These are phyloP conservation scores for Mallotus japonicus DNA, from an alignment of 441 rosid species.

Conservation along the genomic window DNA sequence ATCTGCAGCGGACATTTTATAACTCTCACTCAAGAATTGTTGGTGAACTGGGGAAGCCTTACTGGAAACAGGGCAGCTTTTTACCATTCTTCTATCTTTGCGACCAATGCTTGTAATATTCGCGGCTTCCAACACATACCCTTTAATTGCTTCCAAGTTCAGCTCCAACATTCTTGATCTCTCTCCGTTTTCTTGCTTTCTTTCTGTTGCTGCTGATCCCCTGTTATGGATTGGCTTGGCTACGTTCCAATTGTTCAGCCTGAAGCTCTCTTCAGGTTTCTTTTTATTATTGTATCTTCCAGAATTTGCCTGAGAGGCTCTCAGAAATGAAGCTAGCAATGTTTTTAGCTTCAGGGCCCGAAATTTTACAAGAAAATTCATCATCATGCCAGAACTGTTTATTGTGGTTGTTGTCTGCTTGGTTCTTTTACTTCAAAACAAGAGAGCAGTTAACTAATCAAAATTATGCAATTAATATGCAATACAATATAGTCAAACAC, in stretches of 20 bases:
- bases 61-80: constrained; percentile 14
- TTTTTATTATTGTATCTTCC: not conserved
- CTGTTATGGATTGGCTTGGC: not conserved
- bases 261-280: not conserved
- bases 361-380: constrained; percentile 30
- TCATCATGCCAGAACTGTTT: constrained; percentile 11
- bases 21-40: not conserved
- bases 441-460: not conserved
- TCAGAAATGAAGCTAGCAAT: constrained; percentile 28
- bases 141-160: constrained; percentile 21
- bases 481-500: no score
- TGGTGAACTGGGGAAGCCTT: constrained; percentile 26
- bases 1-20: constrained; percentile 9
- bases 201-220: not conserved
- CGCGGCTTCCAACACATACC: constrained; percentile 22
- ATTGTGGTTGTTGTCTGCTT: constrained; percentile 11
- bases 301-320: constrained; percentile 12
- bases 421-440: not conserved
- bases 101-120: not conserved
- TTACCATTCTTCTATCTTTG: constrained; percentile 9
- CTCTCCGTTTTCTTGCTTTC: constrained; percentile 1
- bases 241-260: not conserved
- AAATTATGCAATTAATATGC: no score
- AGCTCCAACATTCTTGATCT: constrained; percentile 16
- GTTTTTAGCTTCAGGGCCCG: constrained; percentile 20